Percentiles rank a stretch among this genome's conserved stretches.
These are phyloP conservation scores for Petasospora rhodanensis DNA, from an alignment of 1,139 yeast species.

Conservation along the genomic window DNA sequence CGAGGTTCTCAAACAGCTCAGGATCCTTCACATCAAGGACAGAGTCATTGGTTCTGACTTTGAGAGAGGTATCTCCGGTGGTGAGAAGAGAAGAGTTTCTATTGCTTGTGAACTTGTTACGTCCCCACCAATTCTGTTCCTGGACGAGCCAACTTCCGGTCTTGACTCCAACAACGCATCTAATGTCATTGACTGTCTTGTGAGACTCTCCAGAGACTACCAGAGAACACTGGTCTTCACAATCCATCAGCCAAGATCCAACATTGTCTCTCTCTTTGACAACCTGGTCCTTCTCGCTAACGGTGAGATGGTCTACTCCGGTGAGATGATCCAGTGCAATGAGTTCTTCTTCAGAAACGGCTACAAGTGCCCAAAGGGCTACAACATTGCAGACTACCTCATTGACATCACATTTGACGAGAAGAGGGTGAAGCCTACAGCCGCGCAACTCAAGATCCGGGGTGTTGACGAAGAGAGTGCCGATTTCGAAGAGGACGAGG, in stretches of 20 bases:
- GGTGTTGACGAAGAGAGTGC: conserved; percentile 25
- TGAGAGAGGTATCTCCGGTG: conserved; percentile 92
- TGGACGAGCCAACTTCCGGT: conserved; percentile 94
- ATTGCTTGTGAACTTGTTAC: conserved; percentile 89
- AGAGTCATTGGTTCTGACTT: conserved; percentile 85
- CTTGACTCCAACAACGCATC: conserved; percentile 90
- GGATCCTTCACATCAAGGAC: conserved; percentile 80
- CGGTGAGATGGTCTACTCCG: conserved; percentile 85
- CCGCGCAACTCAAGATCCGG: conserved; percentile 20
- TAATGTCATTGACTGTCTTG: conserved; percentile 83
- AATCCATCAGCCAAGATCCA: conserved; percentile 97
- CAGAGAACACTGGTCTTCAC: conserved; percentile 87
- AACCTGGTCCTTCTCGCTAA: conserved; percentile 73
- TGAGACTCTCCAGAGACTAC: conserved; percentile 71
- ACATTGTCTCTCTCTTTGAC: conserved; percentile 87
- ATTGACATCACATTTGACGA: conserved; percentile 76
- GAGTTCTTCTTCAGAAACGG: conserved; percentile 77
- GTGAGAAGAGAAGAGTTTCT: conserved; percentile 84
- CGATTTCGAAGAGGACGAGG: conserved; percentile 28
- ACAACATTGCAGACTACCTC: conserved; percentile 88
- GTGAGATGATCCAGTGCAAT: conserved; percentile 66
- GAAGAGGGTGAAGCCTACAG: conserved; percentile 15
- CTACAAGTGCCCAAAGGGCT: conserved; percentile 79
- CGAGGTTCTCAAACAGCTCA: conserved; percentile 79
- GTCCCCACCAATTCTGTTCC: conserved; percentile 71